These are phyloP conservation scores for Rickenella mellea DNA, from an alignment of 768 basidiomycete species.

Conservation along the genomic window DNA sequence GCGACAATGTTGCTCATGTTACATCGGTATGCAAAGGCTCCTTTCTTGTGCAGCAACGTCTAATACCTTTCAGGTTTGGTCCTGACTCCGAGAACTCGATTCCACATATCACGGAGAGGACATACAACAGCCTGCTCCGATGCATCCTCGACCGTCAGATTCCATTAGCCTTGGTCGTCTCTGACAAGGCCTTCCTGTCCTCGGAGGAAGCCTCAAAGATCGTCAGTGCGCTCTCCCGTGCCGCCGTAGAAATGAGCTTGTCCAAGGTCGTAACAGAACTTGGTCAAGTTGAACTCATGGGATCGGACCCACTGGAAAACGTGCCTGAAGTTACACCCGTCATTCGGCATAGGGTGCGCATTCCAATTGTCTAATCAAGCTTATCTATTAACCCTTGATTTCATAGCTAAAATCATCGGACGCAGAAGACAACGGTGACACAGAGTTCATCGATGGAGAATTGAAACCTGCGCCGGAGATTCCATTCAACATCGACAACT, in stretches of 20 bases:
- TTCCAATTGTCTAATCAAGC: background rate
- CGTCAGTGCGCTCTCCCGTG: conserved; percentile 46
- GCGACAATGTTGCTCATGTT: conserved; percentile 57
- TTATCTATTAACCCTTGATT: no score
- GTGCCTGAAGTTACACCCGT: conserved; percentile 63
- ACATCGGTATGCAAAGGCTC: conserved; percentile 31
- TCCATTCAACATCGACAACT: conserved; percentile 67
- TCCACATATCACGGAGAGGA: conserved; percentile 9
- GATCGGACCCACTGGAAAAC: conserved; percentile 35
- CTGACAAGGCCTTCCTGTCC: conserved; percentile 45
- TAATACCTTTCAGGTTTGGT: conserved; percentile 26
- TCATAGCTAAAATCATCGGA: no score
- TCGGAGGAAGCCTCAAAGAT: conserved; percentile 47
- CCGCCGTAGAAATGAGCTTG: conserved; percentile 49
- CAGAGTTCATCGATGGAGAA: conserved; percentile 9
- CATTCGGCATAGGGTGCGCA: conserved; percentile 28
- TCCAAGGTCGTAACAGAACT: conserved; percentile 44
- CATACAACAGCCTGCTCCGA: conserved; percentile 26
- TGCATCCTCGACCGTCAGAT: conserved; percentile 41
- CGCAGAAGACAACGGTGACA: conserved; percentile 2
- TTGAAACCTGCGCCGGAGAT: no score
- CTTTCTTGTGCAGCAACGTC: no score
- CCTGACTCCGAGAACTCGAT: conserved; percentile 19
- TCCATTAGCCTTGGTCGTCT: conserved; percentile 39
- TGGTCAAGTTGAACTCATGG: conserved; percentile 41